phyloP scores from a whole-genome alignment of 2,329 filamentous ascomycete genomes.

The Colletotrichum melonis region DNA sequence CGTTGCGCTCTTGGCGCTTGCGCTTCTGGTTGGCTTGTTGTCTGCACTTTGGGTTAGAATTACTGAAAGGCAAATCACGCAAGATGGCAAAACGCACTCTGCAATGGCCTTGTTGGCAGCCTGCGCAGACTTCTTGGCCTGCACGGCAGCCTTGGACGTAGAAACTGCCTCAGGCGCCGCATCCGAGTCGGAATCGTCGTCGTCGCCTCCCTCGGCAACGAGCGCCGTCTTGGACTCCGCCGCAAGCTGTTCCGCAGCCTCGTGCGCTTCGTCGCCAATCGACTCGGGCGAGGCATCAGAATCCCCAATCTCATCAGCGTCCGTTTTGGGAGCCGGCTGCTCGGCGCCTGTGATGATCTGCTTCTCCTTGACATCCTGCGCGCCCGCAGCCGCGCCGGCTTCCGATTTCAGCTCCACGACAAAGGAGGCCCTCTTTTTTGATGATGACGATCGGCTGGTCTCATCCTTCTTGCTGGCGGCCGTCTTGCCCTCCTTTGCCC shows the following conservation, averaged over 20 bases:
- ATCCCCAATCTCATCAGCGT: constrained; percentile 31
- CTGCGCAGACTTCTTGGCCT: constrained; percentile 58
- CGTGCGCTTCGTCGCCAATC: constrained; percentile 3
- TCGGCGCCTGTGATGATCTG: constrained; percentile 33
- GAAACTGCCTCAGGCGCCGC: constrained; percentile 71
- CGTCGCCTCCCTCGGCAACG: constrained; percentile 47
- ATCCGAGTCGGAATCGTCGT: constrained; percentile 60
- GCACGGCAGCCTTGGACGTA: constrained; percentile 58
- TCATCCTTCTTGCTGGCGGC: constrained; percentile 24
- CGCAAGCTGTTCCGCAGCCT: constrained; percentile 10
- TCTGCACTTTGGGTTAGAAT: constrained; percentile 47
- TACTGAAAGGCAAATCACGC: not conserved
- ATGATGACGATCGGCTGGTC: constrained; percentile 14
- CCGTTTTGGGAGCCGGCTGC: constrained; percentile 30
- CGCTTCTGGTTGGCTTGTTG: constrained; percentile 62
- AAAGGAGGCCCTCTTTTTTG: constrained; percentile 26
- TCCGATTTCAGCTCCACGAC: constrained; percentile 29
- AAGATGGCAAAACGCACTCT: constrained; percentile 53
- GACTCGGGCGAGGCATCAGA: constrained; percentile 27
- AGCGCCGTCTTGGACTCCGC: constrained; percentile 38
- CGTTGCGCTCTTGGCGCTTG: constrained; percentile 67
- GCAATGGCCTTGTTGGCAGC: constrained; percentile 61
- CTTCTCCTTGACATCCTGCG: not conserved
- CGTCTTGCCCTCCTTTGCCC: constrained; percentile 45
- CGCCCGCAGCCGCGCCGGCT: not conserved